phyloP scores from a whole-genome alignment of 2,329 filamentous ascomycete species.

The Aspergillaceae sp. region DNA sequence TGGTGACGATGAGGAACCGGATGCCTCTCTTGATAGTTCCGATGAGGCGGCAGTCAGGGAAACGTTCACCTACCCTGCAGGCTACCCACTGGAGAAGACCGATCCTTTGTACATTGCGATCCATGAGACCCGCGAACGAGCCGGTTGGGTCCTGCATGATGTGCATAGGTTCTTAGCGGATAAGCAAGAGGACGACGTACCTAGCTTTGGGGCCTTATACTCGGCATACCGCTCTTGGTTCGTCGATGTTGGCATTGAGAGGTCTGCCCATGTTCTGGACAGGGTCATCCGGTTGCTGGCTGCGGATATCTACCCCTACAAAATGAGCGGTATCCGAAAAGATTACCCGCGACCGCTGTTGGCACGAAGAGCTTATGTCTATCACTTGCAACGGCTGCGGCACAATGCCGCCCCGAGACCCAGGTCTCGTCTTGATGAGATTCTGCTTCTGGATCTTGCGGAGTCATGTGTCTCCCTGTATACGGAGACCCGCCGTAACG shows the following conservation, averaged over 20 bases:
- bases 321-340: slow-evolving; percentile 85
- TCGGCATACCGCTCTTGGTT: slow-evolving; percentile 94
- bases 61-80: slow-evolving; percentile 79
- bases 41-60: slow-evolving; percentile 60
- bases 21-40: slow-evolving; percentile 47
- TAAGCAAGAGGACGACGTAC: slow-evolving; percentile 89
- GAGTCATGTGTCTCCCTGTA: slow-evolving; percentile 86
- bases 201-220: slow-evolving; percentile 88
- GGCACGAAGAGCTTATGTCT: slow-evolving; percentile 84
- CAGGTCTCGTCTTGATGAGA: slow-evolving; percentile 83
- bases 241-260: slow-evolving; percentile 91
- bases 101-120: slow-evolving; percentile 64
- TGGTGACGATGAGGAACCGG: slow-evolving; percentile 32
- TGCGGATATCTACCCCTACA: slow-evolving; percentile 84
- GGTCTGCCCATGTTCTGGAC: slow-evolving; percentile 87
- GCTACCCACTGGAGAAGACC: slow-evolving; percentile 63
- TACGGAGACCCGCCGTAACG: slow-evolving; percentile 89
- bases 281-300: slow-evolving; percentile 75
- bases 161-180: slow-evolving; percentile 76
- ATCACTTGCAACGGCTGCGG: slow-evolving; percentile 86
- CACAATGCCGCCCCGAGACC: slow-evolving; percentile 84
- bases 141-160: slow-evolving; percentile 70
- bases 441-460: slow-evolving; percentile 74
- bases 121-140: slow-evolving; percentile 69
- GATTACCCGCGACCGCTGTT: slow-evolving; percentile 87